Percentiles rank a stretch among this genome's conserved stretches.
These are phyloP conservation scores for Vigna unguiculata DNA, from an alignment of 306 rosid species.

Conservation along the genomic window DNA sequence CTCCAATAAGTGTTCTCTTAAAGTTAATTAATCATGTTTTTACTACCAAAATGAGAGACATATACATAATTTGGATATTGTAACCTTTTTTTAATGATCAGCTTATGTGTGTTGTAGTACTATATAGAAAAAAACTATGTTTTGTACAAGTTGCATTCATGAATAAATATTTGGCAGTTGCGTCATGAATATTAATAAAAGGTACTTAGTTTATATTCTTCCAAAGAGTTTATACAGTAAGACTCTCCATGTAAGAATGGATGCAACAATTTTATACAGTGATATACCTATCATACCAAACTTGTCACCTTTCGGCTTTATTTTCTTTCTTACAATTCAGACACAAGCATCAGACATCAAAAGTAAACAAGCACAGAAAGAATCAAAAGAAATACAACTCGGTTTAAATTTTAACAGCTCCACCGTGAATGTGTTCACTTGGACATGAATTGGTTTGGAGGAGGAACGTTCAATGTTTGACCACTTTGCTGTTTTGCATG, in stretches of 20 bases:
- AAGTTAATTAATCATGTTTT: background rate
- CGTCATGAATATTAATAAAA: background rate
- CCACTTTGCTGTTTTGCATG: conserved; percentile 35
- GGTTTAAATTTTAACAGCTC: background rate
- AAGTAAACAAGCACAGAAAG: conserved; percentile 8
- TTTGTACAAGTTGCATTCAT: background rate
- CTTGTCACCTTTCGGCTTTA: conserved; percentile 18
- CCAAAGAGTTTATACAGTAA: no score
- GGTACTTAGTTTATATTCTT: no score
- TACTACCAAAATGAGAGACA: background rate
- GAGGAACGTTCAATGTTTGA: conserved; percentile 56
- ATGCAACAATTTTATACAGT: background rate
- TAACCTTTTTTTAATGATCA: background rate
- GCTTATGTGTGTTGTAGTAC: background rate
- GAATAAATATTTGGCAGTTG: background rate
- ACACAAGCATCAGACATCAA: conserved; percentile 27
- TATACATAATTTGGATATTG: background rate
- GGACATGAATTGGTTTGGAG: conserved; percentile 57
- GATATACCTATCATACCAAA: background rate
- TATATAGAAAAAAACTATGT: no score
- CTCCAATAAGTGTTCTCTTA: background rate
- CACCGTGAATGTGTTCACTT: conserved; percentile 28
- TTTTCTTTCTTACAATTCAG: conserved; percentile 16
- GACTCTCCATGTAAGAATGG: no score
- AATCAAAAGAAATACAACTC: background rate